Evolutionary conservation across 2,329 filamentous ascomycete species (phyloP).

Genomic region (Diaporthe vexans): DNA sequence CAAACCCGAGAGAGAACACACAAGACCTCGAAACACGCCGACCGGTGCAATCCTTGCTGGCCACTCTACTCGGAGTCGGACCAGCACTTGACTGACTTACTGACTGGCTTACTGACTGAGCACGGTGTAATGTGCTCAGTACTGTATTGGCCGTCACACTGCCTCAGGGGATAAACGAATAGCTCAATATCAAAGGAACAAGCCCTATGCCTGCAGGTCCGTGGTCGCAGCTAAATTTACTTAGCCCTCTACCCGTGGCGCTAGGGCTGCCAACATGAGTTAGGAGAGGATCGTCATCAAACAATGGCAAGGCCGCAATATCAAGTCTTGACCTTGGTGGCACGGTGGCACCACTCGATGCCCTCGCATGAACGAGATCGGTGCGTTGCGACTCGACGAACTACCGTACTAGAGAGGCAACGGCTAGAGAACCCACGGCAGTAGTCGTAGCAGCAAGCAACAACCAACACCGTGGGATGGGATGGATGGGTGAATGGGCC

Average conservation of each 20-base stretch:
- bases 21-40: background rate
- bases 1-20: background rate
- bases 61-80: background rate
- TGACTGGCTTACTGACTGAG: background rate
- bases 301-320: background rate
- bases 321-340: background rate
- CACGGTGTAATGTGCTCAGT: background rate
- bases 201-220: slow-evolving; percentile 1
- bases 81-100: background rate
- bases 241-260: slow-evolving; percentile 12
- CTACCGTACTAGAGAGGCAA: background rate
- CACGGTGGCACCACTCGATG: slow-evolving; percentile 17
- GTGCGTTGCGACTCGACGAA: background rate
- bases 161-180: background rate
- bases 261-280: slow-evolving; percentile 17
- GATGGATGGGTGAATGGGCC: background rate
- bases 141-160: background rate
- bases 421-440: slow-evolving; percentile 24
- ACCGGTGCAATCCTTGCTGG: background rate
- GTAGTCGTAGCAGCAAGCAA: background rate
- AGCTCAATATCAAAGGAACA: background rate
- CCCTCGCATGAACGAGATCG: slow-evolving; percentile 18
- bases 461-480: background rate
- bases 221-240: slow-evolving; percentile 21
- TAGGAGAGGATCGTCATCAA: slow-evolving; percentile 9